Evolutionary conservation across 2,329 filamentous ascomycete genomes (phyloP), one percentile per base, ranked within the genome.

Genomic region (Xylaria sp.): DNA sequence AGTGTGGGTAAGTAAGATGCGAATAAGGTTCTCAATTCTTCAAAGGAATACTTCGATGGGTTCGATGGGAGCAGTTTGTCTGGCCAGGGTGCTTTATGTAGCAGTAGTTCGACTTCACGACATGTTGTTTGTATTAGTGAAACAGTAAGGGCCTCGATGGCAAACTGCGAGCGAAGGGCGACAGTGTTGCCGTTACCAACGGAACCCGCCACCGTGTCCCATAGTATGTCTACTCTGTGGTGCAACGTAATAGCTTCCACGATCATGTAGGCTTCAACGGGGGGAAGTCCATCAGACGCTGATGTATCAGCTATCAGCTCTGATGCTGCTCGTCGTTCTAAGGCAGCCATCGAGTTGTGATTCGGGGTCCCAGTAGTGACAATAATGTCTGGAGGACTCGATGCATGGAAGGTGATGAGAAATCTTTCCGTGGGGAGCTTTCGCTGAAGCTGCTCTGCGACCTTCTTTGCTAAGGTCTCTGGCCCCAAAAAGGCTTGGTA

Each of bases 101-200:
- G 5, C 31, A 65, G 28, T 9, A 60, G 28, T 42, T 60, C 20
- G 46, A 65, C 15, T 60, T 65, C 63, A 56, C 63, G 57, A 60
- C 60, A 38, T 38, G 57, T 65, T 60, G 63, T 56, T 33, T 60
- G 38, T 54, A 65, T 65, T 28, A 65, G 38, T 56, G 63, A 65
- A 60, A 31, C 56, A 40, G 56, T 65, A 33, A 65, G 63, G 40
- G 63, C 63, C 6, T 60, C 20, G 11, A 48, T 60, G 31, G 48
- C 57, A 56, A 60, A 60, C 31, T 56, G 48, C 38, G 57, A 61
- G 57, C 48, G 46, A 54, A 65, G 38, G 56, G 57, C 15, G n/a
- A 23, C 48, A 13, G 31, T n/a, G 44, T 65, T 65, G 36, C 23
- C 48, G 48, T 31, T 10, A 26, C 48, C 31, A 31, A n/a, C 26